phyloP scores from a whole-genome alignment of 2,329 filamentous ascomycete genomes.

The Nigrospora oryzae region DNA sequence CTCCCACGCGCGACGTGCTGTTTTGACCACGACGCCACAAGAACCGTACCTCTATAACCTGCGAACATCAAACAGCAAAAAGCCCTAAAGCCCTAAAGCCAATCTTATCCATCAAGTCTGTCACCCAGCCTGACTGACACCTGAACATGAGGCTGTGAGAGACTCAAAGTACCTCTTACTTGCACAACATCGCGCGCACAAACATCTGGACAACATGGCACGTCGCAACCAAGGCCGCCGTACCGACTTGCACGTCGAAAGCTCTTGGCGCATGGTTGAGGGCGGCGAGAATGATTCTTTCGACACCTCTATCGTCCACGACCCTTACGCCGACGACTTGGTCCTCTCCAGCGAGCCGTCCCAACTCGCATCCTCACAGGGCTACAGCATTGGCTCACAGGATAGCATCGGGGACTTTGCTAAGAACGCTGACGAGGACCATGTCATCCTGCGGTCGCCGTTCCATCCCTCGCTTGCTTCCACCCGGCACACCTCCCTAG shows the following conservation, averaged over 20 bases:
- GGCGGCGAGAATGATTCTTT: constrained; percentile 52
- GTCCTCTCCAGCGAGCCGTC: constrained; percentile 36
- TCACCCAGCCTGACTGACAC: no score
- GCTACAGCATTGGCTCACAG: constrained; percentile 38
- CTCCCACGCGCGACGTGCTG: no score
- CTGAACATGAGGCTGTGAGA: no score
- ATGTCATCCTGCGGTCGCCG: constrained; percentile 43
- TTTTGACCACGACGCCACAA: no score
- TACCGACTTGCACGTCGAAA: constrained; percentile 32
- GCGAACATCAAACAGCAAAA: no score
- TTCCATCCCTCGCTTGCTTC: constrained; percentile 42
- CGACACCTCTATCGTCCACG: constrained; percentile 43
- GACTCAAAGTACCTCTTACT: no score
- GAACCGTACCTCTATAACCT: no score
- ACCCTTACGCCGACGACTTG: constrained; percentile 31
- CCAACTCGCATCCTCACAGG: constrained; percentile 33
- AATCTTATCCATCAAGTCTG: no score
- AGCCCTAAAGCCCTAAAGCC: no score
- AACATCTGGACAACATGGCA: constrained; percentile 3
- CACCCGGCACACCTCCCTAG: constrained; percentile 14
- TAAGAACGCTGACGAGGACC: constrained; percentile 44
- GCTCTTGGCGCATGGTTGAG: constrained; percentile 54
- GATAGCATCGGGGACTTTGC: constrained; percentile 48
- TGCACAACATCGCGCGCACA: neutral
- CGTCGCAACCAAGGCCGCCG: constrained; percentile 10